These are phyloP conservation scores for Elsinoe australis DNA, from an alignment of 2,329 filamentous ascomycete genomes.

Conservation along the genomic window DNA sequence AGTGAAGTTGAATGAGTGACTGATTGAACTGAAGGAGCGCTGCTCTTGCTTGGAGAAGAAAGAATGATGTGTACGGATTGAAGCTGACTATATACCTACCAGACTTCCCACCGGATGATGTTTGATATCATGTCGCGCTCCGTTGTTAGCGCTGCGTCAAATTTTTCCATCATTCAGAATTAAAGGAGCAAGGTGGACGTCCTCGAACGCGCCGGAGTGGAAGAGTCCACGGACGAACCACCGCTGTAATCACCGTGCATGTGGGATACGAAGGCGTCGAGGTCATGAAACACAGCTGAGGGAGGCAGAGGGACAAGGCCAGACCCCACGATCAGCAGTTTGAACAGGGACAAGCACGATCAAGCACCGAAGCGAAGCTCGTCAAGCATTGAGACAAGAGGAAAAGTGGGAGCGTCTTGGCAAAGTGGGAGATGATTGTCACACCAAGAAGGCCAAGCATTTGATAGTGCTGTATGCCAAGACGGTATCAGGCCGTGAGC, in stretches of 20 bases:
- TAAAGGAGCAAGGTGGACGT: not conserved
- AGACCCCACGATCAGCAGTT: conserved; percentile 7
- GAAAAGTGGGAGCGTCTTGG: not conserved
- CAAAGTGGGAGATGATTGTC: not conserved
- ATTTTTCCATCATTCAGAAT: conserved; percentile 13
- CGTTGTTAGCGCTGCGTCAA: not conserved
- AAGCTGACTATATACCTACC: conserved; percentile 12
- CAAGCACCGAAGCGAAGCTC: conserved; percentile 3
- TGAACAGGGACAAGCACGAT: not conserved
- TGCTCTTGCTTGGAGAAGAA: conserved; percentile 11
- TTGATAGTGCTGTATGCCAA: conserved; percentile 13
- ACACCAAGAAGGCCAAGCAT: conserved; percentile 5
- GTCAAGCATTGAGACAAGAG: not conserved
- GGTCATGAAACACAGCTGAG: not conserved
- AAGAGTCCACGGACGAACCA: too few species aligned
- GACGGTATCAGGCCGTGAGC: not conserved
- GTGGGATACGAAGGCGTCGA: too few species aligned
- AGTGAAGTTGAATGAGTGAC: not conserved
- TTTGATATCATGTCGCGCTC: not conserved
- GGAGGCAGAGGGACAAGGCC: not conserved
- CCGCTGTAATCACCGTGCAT: too few species aligned
- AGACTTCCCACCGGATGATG: not conserved
- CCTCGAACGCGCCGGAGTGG: too few species aligned
- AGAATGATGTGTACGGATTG: not conserved
- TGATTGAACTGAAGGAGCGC: conserved; percentile 17